These are phyloP conservation scores for Triticum dicoccoides DNA, from an alignment of 176 grass and related monocot species.

Conservation along the genomic window DNA sequence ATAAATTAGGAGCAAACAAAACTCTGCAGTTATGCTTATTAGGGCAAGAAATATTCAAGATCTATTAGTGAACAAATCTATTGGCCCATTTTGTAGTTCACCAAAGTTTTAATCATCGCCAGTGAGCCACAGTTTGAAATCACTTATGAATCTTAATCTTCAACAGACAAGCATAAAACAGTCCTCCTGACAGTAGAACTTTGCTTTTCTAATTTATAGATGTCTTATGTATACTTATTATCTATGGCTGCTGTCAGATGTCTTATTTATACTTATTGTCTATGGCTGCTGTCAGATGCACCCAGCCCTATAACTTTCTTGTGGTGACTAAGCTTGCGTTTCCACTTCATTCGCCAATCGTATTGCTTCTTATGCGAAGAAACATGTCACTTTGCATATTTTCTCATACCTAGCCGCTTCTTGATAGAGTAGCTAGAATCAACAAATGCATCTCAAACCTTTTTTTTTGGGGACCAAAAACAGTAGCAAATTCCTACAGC, in stretches of 20 bases:
- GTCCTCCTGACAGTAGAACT: neutral
- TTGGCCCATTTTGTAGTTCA: neutral
- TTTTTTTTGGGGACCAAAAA: no score
- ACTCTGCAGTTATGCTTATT: neutral
- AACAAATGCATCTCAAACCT: no score
- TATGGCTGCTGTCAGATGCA: neutral
- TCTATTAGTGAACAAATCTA: neutral
- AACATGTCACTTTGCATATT: neutral
- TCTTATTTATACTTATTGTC: neutral
- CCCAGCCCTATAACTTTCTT: neutral
- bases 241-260: neutral
- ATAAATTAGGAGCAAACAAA: neutral
- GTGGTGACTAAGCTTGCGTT: conserved; percentile 13
- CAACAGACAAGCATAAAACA: neutral
- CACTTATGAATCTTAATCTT: neutral
- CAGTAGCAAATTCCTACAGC: no score
- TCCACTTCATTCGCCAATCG: neutral
- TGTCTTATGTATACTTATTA: neutral
- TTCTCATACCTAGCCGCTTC: neutral
- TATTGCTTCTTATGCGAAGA: neutral
- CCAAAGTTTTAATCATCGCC: neutral
- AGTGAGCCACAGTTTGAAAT: neutral
- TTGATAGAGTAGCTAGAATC: neutral
- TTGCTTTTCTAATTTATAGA: neutral
- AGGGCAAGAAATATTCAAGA: neutral